A percentile compares a stretch with the other conserved stretches of the same genome.
phyloP scores from a whole-genome alignment of 2,329 filamentous ascomycete genomes.

The Ascochyta pisi region DNA sequence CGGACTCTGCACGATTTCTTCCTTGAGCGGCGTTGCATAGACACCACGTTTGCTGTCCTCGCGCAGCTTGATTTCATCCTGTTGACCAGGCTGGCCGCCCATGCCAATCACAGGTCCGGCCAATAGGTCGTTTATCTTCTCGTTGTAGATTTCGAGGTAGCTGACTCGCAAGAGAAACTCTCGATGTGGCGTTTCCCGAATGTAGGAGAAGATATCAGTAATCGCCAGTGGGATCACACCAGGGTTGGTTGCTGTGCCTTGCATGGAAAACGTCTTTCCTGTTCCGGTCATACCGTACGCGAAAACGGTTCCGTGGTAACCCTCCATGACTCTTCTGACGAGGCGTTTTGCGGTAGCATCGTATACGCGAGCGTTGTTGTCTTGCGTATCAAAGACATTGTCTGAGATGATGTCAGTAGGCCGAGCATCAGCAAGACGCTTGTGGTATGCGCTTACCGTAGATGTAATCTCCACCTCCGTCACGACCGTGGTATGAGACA shows the following conservation, averaged over 20 bases:
- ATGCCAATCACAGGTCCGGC: conserved; percentile 71
- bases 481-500: conserved; percentile 83
- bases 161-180: conserved; percentile 96
- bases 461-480: conserved; percentile 84
- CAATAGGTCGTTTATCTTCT: conserved; percentile 92
- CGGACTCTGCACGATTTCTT: conserved; percentile 98
- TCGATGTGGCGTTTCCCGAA: conserved; percentile 91
- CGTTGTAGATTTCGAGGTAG: conserved; percentile 99
- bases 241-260: conserved; percentile 92
- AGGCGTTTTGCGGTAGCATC: conserved; percentile 92
- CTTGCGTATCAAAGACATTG: conserved; percentile 93
- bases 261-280: conserved; percentile 99
- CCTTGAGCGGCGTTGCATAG: conserved; percentile 93
- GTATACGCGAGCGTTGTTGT: conserved; percentile 94
- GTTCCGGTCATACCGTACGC: conserved; percentile 99
- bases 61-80: conserved; percentile 95
- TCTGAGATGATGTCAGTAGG: conserved; percentile 62
- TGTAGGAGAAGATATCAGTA: conserved; percentile 99
- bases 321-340: conserved; percentile 97
- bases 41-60: conserved; percentile 97
- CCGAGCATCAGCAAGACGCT: conserved; percentile 12
- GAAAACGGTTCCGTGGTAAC: conserved; percentile 97
- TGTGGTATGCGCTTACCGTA: conserved; percentile 71
- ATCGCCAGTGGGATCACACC: conserved; percentile 97
- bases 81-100: conserved; percentile 56